Evolutionary conservation across 352 stramenopile species (phyloP), one percentile per base, ranked within the genome.

Genomic region (Globisporangium carolinianum): DNA sequence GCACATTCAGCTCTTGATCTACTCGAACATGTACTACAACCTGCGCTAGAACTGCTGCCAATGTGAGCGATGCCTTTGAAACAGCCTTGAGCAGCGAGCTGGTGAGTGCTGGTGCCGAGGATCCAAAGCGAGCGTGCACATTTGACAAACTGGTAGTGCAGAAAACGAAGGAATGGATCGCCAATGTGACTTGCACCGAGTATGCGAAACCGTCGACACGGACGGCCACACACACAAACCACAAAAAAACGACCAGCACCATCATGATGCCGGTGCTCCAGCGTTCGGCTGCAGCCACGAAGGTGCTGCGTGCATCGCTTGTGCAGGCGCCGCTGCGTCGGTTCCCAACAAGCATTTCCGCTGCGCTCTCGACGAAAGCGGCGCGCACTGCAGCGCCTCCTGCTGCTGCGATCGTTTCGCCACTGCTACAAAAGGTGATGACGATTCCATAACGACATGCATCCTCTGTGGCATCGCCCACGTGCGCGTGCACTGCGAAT

Each of bases 371-470:
- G 10, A 57, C 57, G 15, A 55, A 51, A 11, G n/a, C 1, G 24
- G 24, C 57, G 41, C 42, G 48, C 39, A 6, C 10, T 3, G 17
- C 57, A 32, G 12, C 45, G 5, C 45, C 39, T 6, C 39, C 8
- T 47, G 43, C 56, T 4, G 57, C 74, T 1, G 37, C 69, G 6
- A 53, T 60, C 4, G 46, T 55, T 8, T 79, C 71, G 7, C 74
- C 71, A 36, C 50, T 78, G 65, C 59, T 80, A 6, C 67, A 70
- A 9, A 70, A 69, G 62, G 73, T 66, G 42, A 24, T 35, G 3
- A 35, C 35, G 36, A 39, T 11, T 9, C 18, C 3, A 18, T 24
- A 7, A 15, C 32, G 41, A 45, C 41, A 14, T 14, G 7, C 41
- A 45, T 12, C 4, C 4, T 1, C 24, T 32, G 24, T 32, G 24